Percentiles rank a stretch among this genome's conserved stretches.
phyloP scores from a whole-genome alignment of 2,329 filamentous ascomycete species.

The Penicillium sumatraense region DNA sequence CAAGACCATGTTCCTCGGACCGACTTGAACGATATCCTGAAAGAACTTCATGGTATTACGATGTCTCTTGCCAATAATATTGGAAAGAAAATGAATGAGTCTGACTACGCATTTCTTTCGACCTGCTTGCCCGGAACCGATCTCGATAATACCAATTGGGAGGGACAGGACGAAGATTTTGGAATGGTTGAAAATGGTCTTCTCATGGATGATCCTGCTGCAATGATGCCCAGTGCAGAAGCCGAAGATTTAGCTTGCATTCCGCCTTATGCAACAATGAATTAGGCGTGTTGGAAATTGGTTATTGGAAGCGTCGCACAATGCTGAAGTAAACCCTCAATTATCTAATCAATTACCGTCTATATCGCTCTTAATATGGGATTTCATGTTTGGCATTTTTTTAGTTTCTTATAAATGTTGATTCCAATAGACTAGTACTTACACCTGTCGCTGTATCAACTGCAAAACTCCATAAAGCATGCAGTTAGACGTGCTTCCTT shows the following conservation, averaged over 20 bases:
- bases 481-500: neutral
- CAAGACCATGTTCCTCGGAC: neutral
- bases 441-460: neutral
- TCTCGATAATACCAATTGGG: neutral
- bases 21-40: neutral
- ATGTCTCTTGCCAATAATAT: neutral
- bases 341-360: neutral
- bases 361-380: neutral
- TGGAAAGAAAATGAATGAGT: neutral
- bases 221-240: neutral
- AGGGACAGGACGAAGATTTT: neutral
- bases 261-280: neutral
- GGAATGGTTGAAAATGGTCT: neutral
- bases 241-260: neutral
- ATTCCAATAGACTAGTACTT: neutral
- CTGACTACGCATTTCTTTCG: neutral
- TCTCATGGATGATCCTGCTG: neutral
- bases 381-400: neutral
- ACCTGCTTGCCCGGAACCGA: neutral
- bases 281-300: constrained; percentile 26
- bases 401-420: neutral
- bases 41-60: neutral
- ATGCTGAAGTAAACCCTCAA: neutral
- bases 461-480: neutral
- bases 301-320: neutral